phyloP scores from a whole-genome alignment of 2,329 filamentous ascomycete genomes.

The Albophoma yamanashiensis region DNA sequence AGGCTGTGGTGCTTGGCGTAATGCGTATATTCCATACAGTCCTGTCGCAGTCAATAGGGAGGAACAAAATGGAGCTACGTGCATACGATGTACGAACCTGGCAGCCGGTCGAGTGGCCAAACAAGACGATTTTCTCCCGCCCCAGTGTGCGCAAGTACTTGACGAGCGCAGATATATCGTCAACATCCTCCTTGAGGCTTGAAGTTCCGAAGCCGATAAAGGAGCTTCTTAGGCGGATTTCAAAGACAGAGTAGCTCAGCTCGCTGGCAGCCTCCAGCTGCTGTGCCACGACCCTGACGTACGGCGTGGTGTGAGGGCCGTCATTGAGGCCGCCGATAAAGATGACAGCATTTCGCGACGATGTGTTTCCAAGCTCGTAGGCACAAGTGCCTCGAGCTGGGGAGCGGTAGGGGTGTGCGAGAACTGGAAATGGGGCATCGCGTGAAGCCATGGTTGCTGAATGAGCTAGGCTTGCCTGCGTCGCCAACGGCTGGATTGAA shows the following conservation, averaged over 20 bases:
- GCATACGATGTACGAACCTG: conserved; percentile 28
- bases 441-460: conserved; percentile 12
- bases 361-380: conserved; percentile 32
- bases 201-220: conserved; percentile 41
- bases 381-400: conserved; percentile 28
- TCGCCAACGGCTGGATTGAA: not conserved
- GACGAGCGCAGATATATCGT: conserved; percentile 41
- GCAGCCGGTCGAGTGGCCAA: conserved; percentile 49
- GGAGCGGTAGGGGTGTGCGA: conserved; percentile 34
- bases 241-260: conserved; percentile 42
- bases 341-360: conserved; percentile 47
- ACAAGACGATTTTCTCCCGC: conserved; percentile 39
- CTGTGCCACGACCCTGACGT: conserved; percentile 36
- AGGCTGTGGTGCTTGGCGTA: conserved; percentile 29
- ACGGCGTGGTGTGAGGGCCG: conserved; percentile 54
- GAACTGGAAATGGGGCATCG: conserved; percentile 27
- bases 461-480: not conserved
- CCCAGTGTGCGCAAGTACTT: conserved; percentile 41
- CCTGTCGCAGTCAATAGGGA: conserved; percentile 21
- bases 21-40: conserved; percentile 44
- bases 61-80: not conserved
- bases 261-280: conserved; percentile 25
- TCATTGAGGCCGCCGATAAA: conserved; percentile 64
- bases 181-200: conserved; percentile 39
- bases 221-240: conserved; percentile 43